Base-by-base conservation (phyloP, 805 yeast genomes). In the Teunomyces stri region DNA sequence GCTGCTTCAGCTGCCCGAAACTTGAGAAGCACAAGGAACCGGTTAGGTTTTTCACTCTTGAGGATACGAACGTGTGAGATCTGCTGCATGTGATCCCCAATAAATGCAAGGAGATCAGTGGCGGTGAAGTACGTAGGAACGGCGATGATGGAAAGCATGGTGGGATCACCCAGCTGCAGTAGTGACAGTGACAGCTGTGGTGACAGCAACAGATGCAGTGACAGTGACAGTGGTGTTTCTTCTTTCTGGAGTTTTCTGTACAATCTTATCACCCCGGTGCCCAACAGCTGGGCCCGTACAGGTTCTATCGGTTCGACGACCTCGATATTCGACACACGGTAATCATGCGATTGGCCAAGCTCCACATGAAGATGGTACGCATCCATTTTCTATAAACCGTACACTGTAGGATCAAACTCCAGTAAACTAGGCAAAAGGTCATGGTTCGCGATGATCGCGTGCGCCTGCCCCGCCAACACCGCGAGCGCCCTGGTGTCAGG, bases 41-140 rank as follows among this genome's bases (percentile, higher is more conserved):
- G 56, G 64, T 82, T 81, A 20, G 85, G 80, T 29, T 76, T 75
- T 12, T 79, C 80, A 38, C 90, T 81, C 58, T 84, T 76, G 28
- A 91, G 66, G 46, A 90, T 74, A 41, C 97, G 72, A 49, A 89
- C 76, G 66, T 89, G 94, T 0, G 90, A 76, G 1, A 88, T 78
- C 21, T 70, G 63, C 9, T 74, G 72, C 51, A 79, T 65, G 25
- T 78, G 74, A 1, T 84, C 84, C 20, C 95, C 95, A 9, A 91
- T 78, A 60, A 85, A 90, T 4, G 92, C 95, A 3, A 90, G 63
- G 20, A 91, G 61, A 57, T 90, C 97, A 20, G 89, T 85, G 0
- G 92, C 87, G 0, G 96, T 84, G 64, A 90, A 85, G 61, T 90
- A 91, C 9, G 87, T 82, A 0, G 97, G 97, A 0, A 90, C 84